Conservation (phyloP, 2,329 filamentous ascomycete species). For the Hansfordia pulvinata region DNA sequence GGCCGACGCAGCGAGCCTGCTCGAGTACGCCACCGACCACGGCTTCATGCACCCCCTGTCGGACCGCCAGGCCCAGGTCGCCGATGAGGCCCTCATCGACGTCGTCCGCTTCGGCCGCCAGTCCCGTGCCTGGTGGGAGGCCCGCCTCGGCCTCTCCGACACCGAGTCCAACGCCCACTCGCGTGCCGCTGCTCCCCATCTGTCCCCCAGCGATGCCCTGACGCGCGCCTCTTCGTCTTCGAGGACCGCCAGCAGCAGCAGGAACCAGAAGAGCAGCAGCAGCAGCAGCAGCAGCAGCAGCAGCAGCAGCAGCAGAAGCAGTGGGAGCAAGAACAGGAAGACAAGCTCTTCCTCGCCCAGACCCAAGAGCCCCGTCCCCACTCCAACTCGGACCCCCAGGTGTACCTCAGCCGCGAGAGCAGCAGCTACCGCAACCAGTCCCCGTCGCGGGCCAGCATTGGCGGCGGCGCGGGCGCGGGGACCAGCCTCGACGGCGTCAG, state of each 20-base stretch:
- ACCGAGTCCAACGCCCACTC: too few relatives aligned
- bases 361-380: too few relatives aligned
- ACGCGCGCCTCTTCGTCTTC: too few relatives aligned
- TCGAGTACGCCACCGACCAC: conserved; percentile 5
- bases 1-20: conserved; percentile 10
- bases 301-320: conserved; percentile 5
- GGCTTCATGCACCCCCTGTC: conserved; percentile 3
- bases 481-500: conserved; percentile 4
- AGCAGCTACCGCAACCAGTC: too few relatives aligned
- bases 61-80: conserved; percentile 7
- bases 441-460: too few relatives aligned
- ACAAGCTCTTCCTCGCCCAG: conserved; percentile 1
- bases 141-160: conserved; percentile 7
- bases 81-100: conserved; percentile 10
- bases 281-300: conserved; percentile 2
- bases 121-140: conserved; percentile 11
- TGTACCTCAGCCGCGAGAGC: conserved; percentile 2
- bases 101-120: conserved; percentile 7
- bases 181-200: too few relatives aligned
- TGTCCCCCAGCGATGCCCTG: too few relatives aligned
- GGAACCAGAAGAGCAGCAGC: too few relatives aligned
- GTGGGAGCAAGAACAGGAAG: conserved; percentile 3
- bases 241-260: too few relatives aligned
- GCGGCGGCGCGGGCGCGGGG: too few relatives aligned
- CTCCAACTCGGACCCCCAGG: conserved; percentile 6